These are phyloP conservation scores for Yamagishiella unicocca DNA, from an alignment of 139 green algal species.

Conservation along the genomic window DNA sequence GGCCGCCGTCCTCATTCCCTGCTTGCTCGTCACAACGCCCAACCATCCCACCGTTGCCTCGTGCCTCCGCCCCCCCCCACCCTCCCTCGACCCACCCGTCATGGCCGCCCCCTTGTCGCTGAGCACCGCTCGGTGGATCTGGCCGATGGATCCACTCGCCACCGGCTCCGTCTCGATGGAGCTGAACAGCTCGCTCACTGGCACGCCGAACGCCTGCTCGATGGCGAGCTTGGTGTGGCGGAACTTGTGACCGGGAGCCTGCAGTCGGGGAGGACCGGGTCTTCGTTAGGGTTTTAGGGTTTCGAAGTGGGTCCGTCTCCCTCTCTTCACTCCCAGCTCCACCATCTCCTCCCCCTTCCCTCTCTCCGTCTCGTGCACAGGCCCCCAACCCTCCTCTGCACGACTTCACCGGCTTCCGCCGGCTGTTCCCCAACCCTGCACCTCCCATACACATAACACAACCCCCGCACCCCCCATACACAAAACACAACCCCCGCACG, in stretches of 20 bases:
- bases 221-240: constrained; percentile 72
- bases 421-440: no score
- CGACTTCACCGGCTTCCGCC: no score
- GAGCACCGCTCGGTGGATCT: constrained; percentile 85
- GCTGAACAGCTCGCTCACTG: constrained; percentile 87
- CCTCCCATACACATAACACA: no score
- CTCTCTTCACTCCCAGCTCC: no score
- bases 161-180: constrained; percentile 88
- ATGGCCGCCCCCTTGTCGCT: constrained; percentile 68
- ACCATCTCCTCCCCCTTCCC: neutral
- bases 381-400: no score
- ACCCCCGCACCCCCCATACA: neutral
- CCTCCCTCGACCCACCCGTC: constrained; percentile 38
- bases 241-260: constrained; percentile 75
- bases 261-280: neutral
- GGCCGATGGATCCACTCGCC: constrained; percentile 93
- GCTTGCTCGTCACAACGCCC: no score
- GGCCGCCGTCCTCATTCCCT: no score
- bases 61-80: neutral
- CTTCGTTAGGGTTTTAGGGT: no score
- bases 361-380: neutral
- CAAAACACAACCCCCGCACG: neutral
- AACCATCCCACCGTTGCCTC: no score
- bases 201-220: constrained; percentile 79
- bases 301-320: no score